Evolutionary conservation across 331 rosid species (phyloP), one percentile per base, ranked within the genome.

Genomic region (Phaseolus coccineus): DNA sequence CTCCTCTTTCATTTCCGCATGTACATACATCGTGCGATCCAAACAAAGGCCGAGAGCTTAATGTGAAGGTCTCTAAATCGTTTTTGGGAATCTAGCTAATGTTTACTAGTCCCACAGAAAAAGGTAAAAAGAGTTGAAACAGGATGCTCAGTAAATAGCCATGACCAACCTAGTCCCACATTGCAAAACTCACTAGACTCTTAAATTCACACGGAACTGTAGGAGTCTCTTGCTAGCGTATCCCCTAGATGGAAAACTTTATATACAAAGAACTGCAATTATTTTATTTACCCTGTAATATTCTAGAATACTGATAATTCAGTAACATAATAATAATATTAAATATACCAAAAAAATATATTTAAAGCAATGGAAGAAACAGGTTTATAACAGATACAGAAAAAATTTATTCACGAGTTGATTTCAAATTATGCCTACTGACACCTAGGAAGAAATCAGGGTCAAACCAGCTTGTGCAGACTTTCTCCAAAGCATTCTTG

Each of bases 401-500:
- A 42, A 71, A 19, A 40, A 58, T 31, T 30, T 69, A 74, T 65
- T 69, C 55, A 59, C 85, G 76, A 55, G 69, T 37, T 22, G 83
- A 48, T 37, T 57, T 77, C 55, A 59, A 6, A 72, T 57, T n/a
- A 66, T 84, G 53, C 77, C 79, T 42, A 80, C 79, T 0, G 33
- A 71, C 30, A 13, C 58, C 80, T 4, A 72, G 78, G 74, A 84
- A 83, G 77, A 80, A 83, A 57, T 77, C 83, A 2, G 85, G 84
- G 57, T 80, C 53, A 73, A 82, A 80, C 80, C 78, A 84, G 69
- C 84, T 77, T 71, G 90, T 80, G 46, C 71, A 69, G 22, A 87
- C 85, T 61, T 86, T 86, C 84, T 88, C 92, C 71, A 70, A 31
- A 84, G 81, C 74, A 30, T 73, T 59, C 59, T 63, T 55, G 48